phyloP scores from a whole-genome alignment of 768 basidiomycete genomes.

The Collybia sp. region DNA sequence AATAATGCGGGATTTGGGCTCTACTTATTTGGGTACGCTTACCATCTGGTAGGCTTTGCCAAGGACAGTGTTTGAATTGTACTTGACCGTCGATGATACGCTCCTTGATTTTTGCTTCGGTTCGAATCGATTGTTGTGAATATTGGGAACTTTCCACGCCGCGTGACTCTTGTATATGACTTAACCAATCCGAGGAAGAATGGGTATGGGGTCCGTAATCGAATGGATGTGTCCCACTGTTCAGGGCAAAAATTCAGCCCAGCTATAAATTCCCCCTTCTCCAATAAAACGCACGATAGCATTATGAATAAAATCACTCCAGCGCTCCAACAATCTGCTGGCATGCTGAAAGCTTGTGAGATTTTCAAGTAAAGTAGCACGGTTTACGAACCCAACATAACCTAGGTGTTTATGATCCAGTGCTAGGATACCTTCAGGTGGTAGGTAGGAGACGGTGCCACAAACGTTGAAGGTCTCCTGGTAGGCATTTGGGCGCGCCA shows the following conservation, averaged over 20 bases:
- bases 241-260: neutral
- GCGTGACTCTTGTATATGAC: conserved; percentile 29
- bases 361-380: neutral
- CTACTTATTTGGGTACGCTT: conserved; percentile 9
- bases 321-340: conserved; percentile 88
- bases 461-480: conserved; percentile 84
- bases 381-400: conserved; percentile 43
- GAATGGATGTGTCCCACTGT: conserved; percentile 74
- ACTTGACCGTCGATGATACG: conserved; percentile 63
- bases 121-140: conserved; percentile 40
- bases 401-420: conserved; percentile 70
- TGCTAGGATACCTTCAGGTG: conserved; percentile 80
- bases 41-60: conserved; percentile 61
- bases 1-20: neutral
- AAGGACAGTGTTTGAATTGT: conserved; percentile 49
- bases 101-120: conserved; percentile 60
- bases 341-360: conserved; percentile 48
- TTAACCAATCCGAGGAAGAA: conserved; percentile 31
- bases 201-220: conserved; percentile 45
- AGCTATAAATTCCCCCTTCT: neutral
- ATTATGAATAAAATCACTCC: conserved; percentile 81
- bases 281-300: conserved; percentile 56
- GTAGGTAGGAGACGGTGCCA: conserved; percentile 84
- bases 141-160: conserved; percentile 20
- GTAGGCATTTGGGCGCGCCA: conserved; percentile 72